A percentile compares a stretch with the other conserved stretches of the same genome.
phyloP scores from a whole-genome alignment of 352 stramenopile species.

The Globisporangium abappressorium region DNA sequence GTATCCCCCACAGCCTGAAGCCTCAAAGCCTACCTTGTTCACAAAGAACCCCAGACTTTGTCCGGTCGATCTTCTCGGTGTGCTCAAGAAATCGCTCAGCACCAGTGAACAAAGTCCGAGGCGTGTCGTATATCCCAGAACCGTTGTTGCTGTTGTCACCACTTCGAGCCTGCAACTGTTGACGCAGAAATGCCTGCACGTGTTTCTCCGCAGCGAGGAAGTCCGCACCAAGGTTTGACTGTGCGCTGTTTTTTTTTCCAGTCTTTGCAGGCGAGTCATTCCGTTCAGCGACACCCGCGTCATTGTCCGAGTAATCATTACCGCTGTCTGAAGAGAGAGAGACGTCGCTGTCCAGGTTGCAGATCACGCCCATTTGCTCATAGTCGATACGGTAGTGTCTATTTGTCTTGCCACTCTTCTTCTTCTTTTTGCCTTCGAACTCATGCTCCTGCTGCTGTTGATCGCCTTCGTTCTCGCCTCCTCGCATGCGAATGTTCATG shows the following conservation, averaged over 20 bases:
- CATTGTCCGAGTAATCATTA: background rate
- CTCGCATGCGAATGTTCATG: slow-evolving; percentile 29
- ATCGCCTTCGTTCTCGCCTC: background rate
- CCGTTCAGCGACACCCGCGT: background rate
- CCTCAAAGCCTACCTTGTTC: slow-evolving; percentile 32
- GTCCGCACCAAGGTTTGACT: slow-evolving; percentile 24
- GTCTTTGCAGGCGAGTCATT: background rate
- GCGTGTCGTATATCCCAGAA: slow-evolving; percentile 19
- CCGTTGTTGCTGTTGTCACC: background rate
- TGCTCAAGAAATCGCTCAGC: slow-evolving; percentile 55
- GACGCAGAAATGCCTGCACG: slow-evolving; percentile 35
- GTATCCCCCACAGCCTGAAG: background rate
- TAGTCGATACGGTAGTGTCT: slow-evolving; percentile 39
- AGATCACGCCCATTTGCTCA: slow-evolving; percentile 45
- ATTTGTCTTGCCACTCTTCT: slow-evolving; percentile 14
- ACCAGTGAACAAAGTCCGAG: slow-evolving; percentile 39
- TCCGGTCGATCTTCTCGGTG: slow-evolving; percentile 33
- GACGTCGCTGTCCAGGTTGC: slow-evolving; percentile 51
- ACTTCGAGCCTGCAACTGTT: background rate
- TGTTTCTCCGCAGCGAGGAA: slow-evolving; percentile 40
- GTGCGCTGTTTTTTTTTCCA: background rate
- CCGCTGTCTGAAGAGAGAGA: slow-evolving; percentile 34
- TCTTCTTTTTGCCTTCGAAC: background rate
- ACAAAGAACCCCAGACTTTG: slow-evolving; percentile 31
- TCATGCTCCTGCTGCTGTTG: background rate